A percentile compares a stretch with the other conserved stretches of the same genome.
phyloP scores from a whole-genome alignment of 495 filamentous ascomycete genomes.

The Podospora sp. region DNA sequence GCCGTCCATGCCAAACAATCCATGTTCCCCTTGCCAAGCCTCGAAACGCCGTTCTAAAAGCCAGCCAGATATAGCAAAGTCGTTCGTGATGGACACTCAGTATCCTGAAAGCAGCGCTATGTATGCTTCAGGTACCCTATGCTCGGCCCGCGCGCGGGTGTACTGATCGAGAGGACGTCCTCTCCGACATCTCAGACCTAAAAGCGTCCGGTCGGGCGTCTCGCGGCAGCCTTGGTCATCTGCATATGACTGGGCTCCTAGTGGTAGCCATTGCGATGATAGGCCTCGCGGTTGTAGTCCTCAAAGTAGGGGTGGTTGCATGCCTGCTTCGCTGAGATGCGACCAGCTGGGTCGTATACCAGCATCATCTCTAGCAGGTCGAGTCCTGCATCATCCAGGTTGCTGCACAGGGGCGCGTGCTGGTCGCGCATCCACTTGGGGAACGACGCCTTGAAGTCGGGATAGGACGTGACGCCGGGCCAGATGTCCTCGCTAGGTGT shows the following conservation, averaged over 20 bases:
- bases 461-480: constrained; percentile 97
- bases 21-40: constrained; percentile 5
- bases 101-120: constrained; percentile 35
- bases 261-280: constrained; percentile 44
- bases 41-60: constrained; percentile 20
- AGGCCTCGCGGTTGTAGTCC: constrained; percentile 53
- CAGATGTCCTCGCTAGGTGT: constrained; percentile 87
- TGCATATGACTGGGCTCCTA: constrained; percentile 21
- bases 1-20: constrained; percentile 17
- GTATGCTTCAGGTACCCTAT: constrained; percentile 25
- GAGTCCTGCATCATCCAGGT: constrained; percentile 72
- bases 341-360: constrained; percentile 90
- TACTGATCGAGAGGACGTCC: background rate
- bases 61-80: constrained; percentile 19
- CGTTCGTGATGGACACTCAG: constrained; percentile 20
- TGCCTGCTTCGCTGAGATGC: constrained; percentile 95
- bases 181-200: background rate
- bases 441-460: constrained; percentile 96
- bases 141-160: background rate
- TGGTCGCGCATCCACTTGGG: constrained; percentile 89
- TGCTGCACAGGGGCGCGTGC: constrained; percentile 51
- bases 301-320: constrained; percentile 92
- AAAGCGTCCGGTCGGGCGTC: background rate
- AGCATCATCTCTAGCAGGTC: constrained; percentile 91
- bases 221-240: background rate